Percentiles rank a stretch among this genome's conserved stretches.
phyloP scores from a whole-genome alignment of 208 protist species.

The Trypanosoma cruzi region DNA sequence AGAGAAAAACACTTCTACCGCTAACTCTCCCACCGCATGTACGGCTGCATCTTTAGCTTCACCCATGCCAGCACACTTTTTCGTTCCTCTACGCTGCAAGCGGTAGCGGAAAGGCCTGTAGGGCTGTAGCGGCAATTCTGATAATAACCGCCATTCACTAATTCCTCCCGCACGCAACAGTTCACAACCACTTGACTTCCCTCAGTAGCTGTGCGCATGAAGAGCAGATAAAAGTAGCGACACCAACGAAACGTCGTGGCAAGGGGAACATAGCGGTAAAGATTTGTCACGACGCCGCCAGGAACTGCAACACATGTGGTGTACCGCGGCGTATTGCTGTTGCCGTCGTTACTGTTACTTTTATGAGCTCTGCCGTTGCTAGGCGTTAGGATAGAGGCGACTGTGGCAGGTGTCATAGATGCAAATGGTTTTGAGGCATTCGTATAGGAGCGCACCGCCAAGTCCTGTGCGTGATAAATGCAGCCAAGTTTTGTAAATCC shows the following conservation, averaged over 20 bases:
- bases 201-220: constrained; percentile 77
- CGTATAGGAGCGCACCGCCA: constrained; percentile 68
- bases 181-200: constrained; percentile 84
- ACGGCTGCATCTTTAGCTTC: constrained; percentile 71
- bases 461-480: constrained; percentile 82
- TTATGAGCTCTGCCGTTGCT: constrained; percentile 10
- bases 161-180: constrained; percentile 73
- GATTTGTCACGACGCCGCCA: constrained; percentile 71
- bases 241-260: constrained; percentile 49
- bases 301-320: constrained; percentile 73
- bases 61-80: constrained; percentile 72
- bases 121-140: constrained; percentile 68
- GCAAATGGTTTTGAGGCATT: constrained; percentile 16
- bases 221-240: constrained; percentile 59
- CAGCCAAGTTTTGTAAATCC: constrained; percentile 87
- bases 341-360: constrained; percentile 12
- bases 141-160: constrained; percentile 87
- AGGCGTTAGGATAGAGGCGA: constrained; percentile 3
- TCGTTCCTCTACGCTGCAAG: constrained; percentile 60
- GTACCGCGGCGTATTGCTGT: constrained; percentile 43
- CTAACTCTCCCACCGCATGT: constrained; percentile 75
- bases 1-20: not conserved
- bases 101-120: constrained; percentile 61
- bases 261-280: constrained; percentile 71
- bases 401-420: constrained; percentile 8